A percentile compares a stretch with the other conserved stretches of the same genome.
phyloP scores from a whole-genome alignment of 1,139 yeast genomes.

The Diutina catenulata region DNA sequence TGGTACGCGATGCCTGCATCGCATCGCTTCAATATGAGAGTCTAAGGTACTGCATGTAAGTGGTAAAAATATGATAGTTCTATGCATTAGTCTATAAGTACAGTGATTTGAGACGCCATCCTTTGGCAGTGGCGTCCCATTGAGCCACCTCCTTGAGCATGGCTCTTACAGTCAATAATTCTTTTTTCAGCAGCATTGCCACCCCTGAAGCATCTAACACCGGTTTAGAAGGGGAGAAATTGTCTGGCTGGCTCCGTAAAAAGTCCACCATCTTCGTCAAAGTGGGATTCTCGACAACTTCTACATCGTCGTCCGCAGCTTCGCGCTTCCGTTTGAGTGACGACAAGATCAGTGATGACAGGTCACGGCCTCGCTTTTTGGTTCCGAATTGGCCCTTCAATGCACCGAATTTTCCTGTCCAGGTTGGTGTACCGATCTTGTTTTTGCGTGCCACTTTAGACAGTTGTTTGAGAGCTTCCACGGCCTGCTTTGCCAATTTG shows the following conservation, averaged over 20 bases:
- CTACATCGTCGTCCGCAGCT: slow-evolving; percentile 6
- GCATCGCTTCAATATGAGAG: too few relatives aligned
- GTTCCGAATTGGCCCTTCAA: slow-evolving; percentile 47
- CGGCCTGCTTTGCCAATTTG: slow-evolving; percentile 4
- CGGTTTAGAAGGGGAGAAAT: slow-evolving; percentile 44
- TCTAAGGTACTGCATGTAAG: too few relatives aligned
- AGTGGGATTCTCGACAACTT: slow-evolving; percentile 16
- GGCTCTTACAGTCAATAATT: slow-evolving; percentile 53
- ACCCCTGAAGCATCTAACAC: slow-evolving; percentile 41
- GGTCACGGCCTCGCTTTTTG: slow-evolving; percentile 10
- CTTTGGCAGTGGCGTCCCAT: slow-evolving; percentile 47
- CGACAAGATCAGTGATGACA: slow-evolving; percentile 12
- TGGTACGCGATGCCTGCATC: too few relatives aligned
- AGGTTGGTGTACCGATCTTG: slow-evolving; percentile 78
- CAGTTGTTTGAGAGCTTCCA: background rate
- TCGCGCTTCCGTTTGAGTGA: slow-evolving; percentile 10
- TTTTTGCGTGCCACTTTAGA: slow-evolving; percentile 41
- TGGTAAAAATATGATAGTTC: too few relatives aligned
- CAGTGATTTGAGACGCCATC: slow-evolving; percentile 67
- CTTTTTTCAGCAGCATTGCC: slow-evolving; percentile 30
- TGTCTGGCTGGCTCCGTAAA: slow-evolving; percentile 22
- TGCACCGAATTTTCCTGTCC: slow-evolving; percentile 88
- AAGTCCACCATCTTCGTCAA: slow-evolving; percentile 24
- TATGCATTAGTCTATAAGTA: too few relatives aligned
- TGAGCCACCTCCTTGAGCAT: slow-evolving; percentile 57